Base-by-base conservation (phyloP, 202 grass and related monocot species). In the Zizania palustris region DNA sequence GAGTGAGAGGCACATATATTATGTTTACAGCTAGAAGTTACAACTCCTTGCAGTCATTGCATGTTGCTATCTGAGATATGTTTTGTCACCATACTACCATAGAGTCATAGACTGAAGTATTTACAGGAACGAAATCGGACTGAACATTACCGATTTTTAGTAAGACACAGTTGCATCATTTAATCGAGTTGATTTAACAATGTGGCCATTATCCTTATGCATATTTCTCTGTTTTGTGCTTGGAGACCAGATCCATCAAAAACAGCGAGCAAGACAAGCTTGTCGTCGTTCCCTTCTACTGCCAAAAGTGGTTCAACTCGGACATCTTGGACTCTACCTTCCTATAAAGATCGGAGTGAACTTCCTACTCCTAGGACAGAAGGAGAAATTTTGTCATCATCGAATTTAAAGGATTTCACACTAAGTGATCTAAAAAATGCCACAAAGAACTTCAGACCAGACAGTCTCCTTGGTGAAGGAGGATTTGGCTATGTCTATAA, bases 401-500 rank as follows among this genome's bases (percentile, higher is more conserved):
- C 89, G 22, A 76, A 96, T 88, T 74, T 96, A 16, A 96, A 96
- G 79, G 79, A 82, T 15, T 96, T 96, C 28, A 11, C 51, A 15
- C 78, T 96, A 10, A 67, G 61, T 58, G 93, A 96, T 61, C 74
- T 96, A 9, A 87, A 58, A 72, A 78, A 40, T 84, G 72, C 93
- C 9, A 86, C 93, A 35, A 91, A 64, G 80, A 89, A 96, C 57
- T 96, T 96, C 54, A 87, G 78, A 6, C 63, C 86, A 15, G 92
- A 96, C 40, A 92, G 84, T 78, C 87, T 92, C 68, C 63, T 96
- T n/a, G 92, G 92, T 14, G 92, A 96, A 87, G 92, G 89, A 59
- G 92, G 92, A 79, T 96, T 96, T 71, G 92, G 92, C 19, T 71
- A 59, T 80, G 92, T 96, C n/a, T 96, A 83, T 59, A 96, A 96